These are phyloP conservation scores for Orbilia javanica DNA, from an alignment of 2,329 filamentous ascomycete species.

Conservation along the genomic window DNA sequence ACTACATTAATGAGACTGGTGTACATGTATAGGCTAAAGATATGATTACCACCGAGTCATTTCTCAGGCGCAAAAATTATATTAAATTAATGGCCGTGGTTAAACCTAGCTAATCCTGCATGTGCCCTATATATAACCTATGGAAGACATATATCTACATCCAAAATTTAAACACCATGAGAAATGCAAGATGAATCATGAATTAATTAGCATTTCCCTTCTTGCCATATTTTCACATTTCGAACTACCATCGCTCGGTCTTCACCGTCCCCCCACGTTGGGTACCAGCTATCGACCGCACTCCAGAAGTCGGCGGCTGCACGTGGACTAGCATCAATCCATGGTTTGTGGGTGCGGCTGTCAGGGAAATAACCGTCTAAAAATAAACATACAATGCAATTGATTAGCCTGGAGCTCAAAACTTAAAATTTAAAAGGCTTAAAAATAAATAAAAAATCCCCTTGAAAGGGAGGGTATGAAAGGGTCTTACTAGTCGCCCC, in stretches of 20 bases:
- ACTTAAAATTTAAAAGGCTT: not conserved
- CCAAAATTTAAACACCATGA: too few species aligned
- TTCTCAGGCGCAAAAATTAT: too few species aligned
- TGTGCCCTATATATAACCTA: too few species aligned
- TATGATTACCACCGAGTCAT: too few species aligned
- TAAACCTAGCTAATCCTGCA: too few species aligned
- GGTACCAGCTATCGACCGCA: slow-evolving; percentile 74
- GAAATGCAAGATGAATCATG: too few species aligned
- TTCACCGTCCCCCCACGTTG: slow-evolving; percentile 74
- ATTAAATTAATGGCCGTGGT: too few species aligned
- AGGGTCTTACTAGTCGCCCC: slow-evolving; percentile 73
- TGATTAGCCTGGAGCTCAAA: not conserved
- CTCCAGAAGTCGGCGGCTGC: slow-evolving; percentile 83
- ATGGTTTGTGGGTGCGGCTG: slow-evolving; percentile 74
- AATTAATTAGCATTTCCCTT: slow-evolving; percentile 67
- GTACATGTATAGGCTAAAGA: too few species aligned
- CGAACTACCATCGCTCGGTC: slow-evolving; percentile 72
- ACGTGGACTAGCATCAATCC: slow-evolving; percentile 77
- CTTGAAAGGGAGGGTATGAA: not conserved
- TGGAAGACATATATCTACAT: too few species aligned
- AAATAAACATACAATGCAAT: not conserved
- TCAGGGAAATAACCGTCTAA: slow-evolving; percentile 67
- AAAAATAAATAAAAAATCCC: not conserved
- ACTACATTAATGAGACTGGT: too few species aligned
- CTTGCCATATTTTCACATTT: slow-evolving; percentile 78